Conservation (phyloP, 2,329 filamentous ascomycete species). For the Diaporthe sp. region DNA sequence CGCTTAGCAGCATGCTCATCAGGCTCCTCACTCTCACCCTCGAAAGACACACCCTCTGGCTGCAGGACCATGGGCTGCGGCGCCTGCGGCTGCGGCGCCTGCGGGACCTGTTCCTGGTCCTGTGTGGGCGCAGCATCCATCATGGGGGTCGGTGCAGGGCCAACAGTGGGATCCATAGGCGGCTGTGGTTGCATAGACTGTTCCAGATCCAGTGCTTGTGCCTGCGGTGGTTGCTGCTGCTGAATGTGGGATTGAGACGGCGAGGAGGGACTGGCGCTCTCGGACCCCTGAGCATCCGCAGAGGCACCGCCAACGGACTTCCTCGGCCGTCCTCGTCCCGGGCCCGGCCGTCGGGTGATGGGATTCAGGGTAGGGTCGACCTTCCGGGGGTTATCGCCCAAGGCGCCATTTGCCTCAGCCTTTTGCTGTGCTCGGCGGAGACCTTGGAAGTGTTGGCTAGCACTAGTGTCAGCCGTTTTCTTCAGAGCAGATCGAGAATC, state of each 20-base stretch:
- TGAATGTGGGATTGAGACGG: conserved; percentile 6
- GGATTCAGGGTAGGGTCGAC: conserved; percentile 69
- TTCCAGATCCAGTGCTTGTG: conserved; percentile 36
- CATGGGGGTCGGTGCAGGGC: conserved; percentile 38
- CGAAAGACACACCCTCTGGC: conserved; percentile 43
- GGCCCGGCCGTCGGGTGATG: conserved; percentile 72
- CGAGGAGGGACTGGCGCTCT: conserved; percentile 27
- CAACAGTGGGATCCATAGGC: conserved; percentile 41
- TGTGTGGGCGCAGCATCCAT: conserved; percentile 43
- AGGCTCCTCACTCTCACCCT: conserved; percentile 41
- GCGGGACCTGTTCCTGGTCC: conserved; percentile 42
- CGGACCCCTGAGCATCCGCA: conserved; percentile 4
- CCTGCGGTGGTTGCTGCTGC: conserved; percentile 20
- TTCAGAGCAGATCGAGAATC: neutral
- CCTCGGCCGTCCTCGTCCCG: conserved; percentile 67
- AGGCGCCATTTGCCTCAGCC: conserved; percentile 56
- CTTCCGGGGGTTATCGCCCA: conserved; percentile 54
- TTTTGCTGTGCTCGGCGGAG: conserved; percentile 70
- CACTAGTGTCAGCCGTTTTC: conserved; percentile 40
- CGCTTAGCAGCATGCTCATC: conserved; percentile 58
- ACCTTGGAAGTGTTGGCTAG: conserved; percentile 73
- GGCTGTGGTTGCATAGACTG: conserved; percentile 41
- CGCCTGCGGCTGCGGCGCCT: conserved; percentile 45
- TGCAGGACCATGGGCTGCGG: conserved; percentile 50
- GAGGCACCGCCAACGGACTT: conserved; percentile 52